Conservation (phyloP, 805 yeast species). For the Nakazawaea holstii region DNA sequence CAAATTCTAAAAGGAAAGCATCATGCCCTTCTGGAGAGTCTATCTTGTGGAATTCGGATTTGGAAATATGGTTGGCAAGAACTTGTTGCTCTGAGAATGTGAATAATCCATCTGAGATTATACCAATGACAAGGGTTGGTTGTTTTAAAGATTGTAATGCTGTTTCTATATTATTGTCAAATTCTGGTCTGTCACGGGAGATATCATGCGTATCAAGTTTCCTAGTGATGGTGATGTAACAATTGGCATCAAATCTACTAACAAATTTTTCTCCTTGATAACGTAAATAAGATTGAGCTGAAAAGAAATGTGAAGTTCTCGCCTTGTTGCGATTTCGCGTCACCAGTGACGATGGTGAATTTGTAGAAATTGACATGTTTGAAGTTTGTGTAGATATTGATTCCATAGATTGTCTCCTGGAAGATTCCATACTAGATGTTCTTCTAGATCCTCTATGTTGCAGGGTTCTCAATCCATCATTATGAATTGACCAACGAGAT, state of each 20-base stretch:
- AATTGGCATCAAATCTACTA: constrained; percentile 89
- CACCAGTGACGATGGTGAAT: constrained; percentile 19
- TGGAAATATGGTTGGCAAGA: constrained; percentile 69
- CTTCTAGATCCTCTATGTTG: constrained; percentile 7
- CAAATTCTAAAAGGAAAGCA: constrained; percentile 89
- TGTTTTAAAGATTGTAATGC: constrained; percentile 57
- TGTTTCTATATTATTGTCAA: constrained; percentile 32
- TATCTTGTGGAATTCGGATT: constrained; percentile 62
- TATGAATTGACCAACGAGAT: constrained; percentile 69
- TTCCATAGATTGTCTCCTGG: constrained; percentile 4
- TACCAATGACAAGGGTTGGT: constrained; percentile 85
- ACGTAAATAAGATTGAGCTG: constrained; percentile 92
- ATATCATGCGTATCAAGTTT: constrained; percentile 95
- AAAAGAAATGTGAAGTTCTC: constrained; percentile 61
- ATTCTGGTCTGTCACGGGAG: constrained; percentile 61
- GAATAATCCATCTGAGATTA: constrained; percentile 87
- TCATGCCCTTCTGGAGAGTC: constrained; percentile 97
- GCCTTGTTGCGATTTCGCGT: constrained; percentile 22
- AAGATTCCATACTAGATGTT: neutral
- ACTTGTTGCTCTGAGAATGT: constrained; percentile 88
- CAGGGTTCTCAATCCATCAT: constrained; percentile 54
- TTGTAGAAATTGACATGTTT: neutral
- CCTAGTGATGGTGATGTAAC: constrained; percentile 90
- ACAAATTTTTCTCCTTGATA: constrained; percentile 93
- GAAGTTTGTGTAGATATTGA: neutral